Percentiles rank a stretch among this genome's conserved stretches.
Evolutionary conservation across 1,139 yeast genomes (phyloP).

Genomic region (Lodderomyces elongisporus): DNA sequence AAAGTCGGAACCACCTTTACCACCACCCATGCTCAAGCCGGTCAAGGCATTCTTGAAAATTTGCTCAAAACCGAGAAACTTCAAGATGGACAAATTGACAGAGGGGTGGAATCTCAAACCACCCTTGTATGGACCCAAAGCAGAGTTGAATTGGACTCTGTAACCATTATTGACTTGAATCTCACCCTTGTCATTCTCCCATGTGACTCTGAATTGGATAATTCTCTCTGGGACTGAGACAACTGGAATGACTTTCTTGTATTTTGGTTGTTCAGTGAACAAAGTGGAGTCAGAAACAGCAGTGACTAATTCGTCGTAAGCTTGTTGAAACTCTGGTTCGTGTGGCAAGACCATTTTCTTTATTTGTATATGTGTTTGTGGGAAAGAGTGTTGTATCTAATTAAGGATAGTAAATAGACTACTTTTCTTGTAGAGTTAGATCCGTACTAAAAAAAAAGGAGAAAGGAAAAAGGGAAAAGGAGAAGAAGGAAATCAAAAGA

Average conservation of each 20-base stretch:
- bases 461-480: no score
- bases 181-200: conserved; percentile 95
- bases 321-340: conserved; percentile 99
- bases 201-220: conserved; percentile 92
- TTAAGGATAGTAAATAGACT: no score
- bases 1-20: conserved; percentile 98
- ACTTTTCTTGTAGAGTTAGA: no score
- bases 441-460: no score
- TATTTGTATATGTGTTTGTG: conserved; percentile 1
- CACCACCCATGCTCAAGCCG: conserved; percentile 98
- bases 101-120: conserved; percentile 98
- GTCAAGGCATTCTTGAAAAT: conserved; percentile 97
- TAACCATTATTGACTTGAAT: conserved; percentile 93
- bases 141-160: conserved; percentile 98
- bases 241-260: conserved; percentile 83
- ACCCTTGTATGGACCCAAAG: conserved; percentile 98
- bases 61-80: conserved; percentile 97
- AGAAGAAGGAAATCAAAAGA: no score
- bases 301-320: conserved; percentile 85
- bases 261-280: conserved; percentile 84
- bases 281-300: conserved; percentile 90
- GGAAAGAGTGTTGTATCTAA: conserved; percentile 1
- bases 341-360: conserved; percentile 49
- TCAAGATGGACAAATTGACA: conserved; percentile 89
- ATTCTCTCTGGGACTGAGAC: conserved; percentile 94